These are phyloP conservation scores for Schoenoplectus triqueter DNA, from an alignment of 202 grass and related monocot species.

Conservation along the genomic window DNA sequence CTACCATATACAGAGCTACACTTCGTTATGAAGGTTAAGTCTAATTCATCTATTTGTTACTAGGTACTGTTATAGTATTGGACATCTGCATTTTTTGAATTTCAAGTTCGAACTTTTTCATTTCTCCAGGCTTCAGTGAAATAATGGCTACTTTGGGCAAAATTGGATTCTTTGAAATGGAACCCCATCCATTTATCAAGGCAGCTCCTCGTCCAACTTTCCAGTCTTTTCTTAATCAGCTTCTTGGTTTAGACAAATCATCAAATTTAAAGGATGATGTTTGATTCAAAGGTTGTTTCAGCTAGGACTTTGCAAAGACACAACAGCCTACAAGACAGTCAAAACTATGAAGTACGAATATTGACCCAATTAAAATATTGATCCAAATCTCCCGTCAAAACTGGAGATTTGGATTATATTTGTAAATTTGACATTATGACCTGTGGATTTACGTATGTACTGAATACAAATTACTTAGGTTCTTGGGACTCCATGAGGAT, in stretches of 20 bases:
- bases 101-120: constrained; percentile 32
- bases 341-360: constrained; percentile 87
- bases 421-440: constrained; percentile 13
- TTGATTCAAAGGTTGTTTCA: constrained; percentile 58
- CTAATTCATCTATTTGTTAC: neutral
- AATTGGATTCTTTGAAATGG: constrained; percentile 67
- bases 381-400: neutral
- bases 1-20: constrained; percentile 87
- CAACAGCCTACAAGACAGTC: constrained; percentile 61
- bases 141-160: constrained; percentile 74
- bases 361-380: constrained; percentile 30
- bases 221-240: constrained; percentile 55
- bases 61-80: neutral
- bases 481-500: constrained; percentile 73
- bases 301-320: constrained; percentile 67
- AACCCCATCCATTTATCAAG: constrained; percentile 64
- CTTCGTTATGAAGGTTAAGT: constrained; percentile 83
- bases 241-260: constrained; percentile 49
- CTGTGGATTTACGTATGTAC: neutral
- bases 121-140: constrained; percentile 81
- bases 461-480: constrained; percentile 47
- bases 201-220: constrained; percentile 54
- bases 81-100: neutral
- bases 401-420: neutral
- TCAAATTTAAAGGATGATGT: constrained; percentile 52